A percentile compares a stretch with the other conserved stretches of the same genome.
Conservation (phyloP, 148 eudicot genomes). For the Persicaria maculosa region DNA sequence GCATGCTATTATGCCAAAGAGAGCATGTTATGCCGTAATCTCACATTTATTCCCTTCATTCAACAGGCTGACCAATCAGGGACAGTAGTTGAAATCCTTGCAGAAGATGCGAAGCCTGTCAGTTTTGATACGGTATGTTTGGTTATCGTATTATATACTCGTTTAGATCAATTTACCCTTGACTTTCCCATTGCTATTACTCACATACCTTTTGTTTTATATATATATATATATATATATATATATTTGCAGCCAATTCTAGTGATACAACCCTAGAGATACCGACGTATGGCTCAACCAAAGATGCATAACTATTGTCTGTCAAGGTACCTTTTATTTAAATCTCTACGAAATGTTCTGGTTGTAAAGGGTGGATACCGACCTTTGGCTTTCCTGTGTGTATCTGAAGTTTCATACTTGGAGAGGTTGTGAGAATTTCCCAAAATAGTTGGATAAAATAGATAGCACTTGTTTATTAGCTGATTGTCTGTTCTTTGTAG, state of each 20-base stretch:
- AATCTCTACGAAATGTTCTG: not conserved
- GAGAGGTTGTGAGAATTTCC: not conserved
- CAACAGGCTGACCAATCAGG: constrained; percentile 52
- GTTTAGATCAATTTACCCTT: not conserved
- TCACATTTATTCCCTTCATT: not conserved
- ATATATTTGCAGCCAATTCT: constrained; percentile 42
- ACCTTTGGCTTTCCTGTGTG: constrained; percentile 6
- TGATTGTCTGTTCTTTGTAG: not conserved
- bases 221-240: too few relatives aligned
- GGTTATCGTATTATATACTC: not conserved
- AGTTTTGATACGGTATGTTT: constrained; percentile 38
- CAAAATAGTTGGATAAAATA: not conserved
- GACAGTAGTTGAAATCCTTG: constrained; percentile 39
- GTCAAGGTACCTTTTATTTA: not conserved
- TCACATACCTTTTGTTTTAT: not conserved
- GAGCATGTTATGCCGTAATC: not conserved
- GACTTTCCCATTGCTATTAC: not conserved
- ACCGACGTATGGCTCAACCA: not conserved
- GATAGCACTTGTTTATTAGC: not conserved
- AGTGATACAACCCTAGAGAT: constrained; percentile 30
- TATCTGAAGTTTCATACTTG: not conserved
- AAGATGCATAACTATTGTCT: not conserved
- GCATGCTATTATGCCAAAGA: constrained; percentile 1
- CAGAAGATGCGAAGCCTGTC: constrained; percentile 48
- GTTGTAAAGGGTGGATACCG: not conserved